Percentiles rank a stretch among this genome's conserved stretches.
Evolutionary conservation across 768 basidiomycete genomes (phyloP).

Genomic region (Tulasnella sp.): DNA sequence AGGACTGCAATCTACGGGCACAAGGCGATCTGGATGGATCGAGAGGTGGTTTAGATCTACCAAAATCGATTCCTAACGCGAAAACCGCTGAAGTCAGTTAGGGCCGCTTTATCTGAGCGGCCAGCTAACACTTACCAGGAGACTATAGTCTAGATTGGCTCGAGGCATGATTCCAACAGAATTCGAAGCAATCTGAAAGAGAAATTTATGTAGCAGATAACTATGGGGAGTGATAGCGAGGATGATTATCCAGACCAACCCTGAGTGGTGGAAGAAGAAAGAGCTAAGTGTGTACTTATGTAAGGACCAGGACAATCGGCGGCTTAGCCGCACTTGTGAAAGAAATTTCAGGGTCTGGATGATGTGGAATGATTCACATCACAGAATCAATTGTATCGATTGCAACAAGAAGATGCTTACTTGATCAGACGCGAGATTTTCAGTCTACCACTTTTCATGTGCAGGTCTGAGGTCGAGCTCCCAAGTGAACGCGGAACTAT

Average conservation of each 20-base stretch:
- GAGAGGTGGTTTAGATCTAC: not conserved
- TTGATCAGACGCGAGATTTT: too few relatives aligned
- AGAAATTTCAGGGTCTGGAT: too few relatives aligned
- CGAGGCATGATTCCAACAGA: not conserved
- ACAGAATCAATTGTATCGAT: too few relatives aligned
- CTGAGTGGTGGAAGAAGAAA: not conserved
- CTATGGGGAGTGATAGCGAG: too few relatives aligned
- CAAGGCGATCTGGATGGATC: not conserved
- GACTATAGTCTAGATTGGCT: not conserved
- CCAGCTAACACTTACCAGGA: not conserved
- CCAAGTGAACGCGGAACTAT: slow-evolving; percentile 33
- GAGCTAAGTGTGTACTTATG: not conserved
- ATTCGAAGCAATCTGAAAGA: not conserved
- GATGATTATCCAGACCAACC: not conserved
- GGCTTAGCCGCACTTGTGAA: not conserved
- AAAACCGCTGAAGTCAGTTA: not conserved
- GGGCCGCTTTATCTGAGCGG: not conserved
- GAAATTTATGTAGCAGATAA: not conserved
- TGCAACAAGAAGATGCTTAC: too few relatives aligned
- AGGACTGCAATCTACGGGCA: not conserved
- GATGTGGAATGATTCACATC: too few relatives aligned
- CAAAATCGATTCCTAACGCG: not conserved
- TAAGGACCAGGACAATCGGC: not conserved
- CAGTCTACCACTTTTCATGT: slow-evolving; percentile 31
- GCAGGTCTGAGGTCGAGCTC: slow-evolving; percentile 34